phyloP scores from a whole-genome alignment of 2,329 filamentous ascomycete species.

The Penicillium glabrum region DNA sequence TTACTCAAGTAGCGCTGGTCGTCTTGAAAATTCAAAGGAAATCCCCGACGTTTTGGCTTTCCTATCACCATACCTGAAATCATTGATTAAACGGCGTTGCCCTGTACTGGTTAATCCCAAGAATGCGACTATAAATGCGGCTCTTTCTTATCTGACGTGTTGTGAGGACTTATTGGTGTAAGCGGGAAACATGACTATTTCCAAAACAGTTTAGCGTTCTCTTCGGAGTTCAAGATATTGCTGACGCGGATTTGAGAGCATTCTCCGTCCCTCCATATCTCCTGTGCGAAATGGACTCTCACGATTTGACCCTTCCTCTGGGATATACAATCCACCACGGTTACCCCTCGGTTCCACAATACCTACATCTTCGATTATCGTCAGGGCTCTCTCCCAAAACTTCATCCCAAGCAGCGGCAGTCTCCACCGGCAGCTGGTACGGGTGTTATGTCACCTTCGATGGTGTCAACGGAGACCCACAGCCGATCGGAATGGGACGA shows the following conservation, averaged over 20 bases:
- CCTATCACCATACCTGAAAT: neutral
- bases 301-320: constrained; percentile 23
- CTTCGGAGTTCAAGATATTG: too few relatives aligned
- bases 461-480: constrained; percentile 1
- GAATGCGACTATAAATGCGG: too few relatives aligned
- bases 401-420: constrained; percentile 36
- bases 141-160: too few relatives aligned
- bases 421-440: constrained; percentile 44
- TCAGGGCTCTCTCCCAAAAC: constrained; percentile 41
- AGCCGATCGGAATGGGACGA: constrained; percentile 50
- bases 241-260: too few relatives aligned
- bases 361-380: constrained; percentile 39
- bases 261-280: neutral
- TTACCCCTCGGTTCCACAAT: constrained; percentile 36
- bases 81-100: neutral
- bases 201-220: too few relatives aligned
- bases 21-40: neutral
- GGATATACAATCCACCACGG: constrained; percentile 39
- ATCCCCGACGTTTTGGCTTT: neutral
- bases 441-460: constrained; percentile 42
- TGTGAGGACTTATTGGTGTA: too few relatives aligned
- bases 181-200: too few relatives aligned
- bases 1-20: neutral
- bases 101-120: too few relatives aligned
- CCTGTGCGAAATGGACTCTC: neutral